Percentiles rank a stretch among this genome's conserved stretches.
These are phyloP conservation scores for Talaromyces sp. DNA, from an alignment of 2,329 filamentous ascomycete species.

Conservation along the genomic window DNA sequence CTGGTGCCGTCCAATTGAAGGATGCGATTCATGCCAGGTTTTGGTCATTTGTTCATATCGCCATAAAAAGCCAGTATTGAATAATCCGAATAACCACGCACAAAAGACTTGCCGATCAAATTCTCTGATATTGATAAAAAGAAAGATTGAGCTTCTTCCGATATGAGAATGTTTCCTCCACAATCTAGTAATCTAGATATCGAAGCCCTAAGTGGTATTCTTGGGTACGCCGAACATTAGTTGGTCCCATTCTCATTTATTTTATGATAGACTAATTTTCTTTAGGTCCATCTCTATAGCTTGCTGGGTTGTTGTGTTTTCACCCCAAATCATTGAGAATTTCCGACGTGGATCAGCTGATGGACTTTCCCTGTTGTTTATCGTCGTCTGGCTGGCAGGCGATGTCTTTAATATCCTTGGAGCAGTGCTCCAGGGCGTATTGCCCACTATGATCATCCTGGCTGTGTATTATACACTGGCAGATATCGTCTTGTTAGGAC, in stretches of 20 bases:
- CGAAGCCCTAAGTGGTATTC: constrained; percentile 87
- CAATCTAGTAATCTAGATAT: constrained; percentile 66
- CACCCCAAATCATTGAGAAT: constrained; percentile 93
- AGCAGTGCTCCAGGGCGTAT: constrained; percentile 82
- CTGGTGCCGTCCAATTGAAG: neutral
- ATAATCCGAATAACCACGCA: neutral
- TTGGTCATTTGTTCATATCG: neutral
- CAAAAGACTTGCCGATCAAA: neutral
- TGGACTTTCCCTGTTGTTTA: constrained; percentile 84
- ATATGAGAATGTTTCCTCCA: constrained; percentile 34
- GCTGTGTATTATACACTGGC: constrained; percentile 91
- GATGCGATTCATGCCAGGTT: neutral
- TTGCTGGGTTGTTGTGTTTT: constrained; percentile 97
- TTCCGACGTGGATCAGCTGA: constrained; percentile 82
- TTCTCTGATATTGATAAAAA: neutral
- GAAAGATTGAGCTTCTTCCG: neutral
- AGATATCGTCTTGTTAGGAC: constrained; percentile 79
- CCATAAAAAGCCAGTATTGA: neutral
- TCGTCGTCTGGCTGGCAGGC: constrained; percentile 86
- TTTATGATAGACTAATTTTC: neutral
- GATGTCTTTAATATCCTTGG: constrained; percentile 97
- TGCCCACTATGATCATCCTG: constrained; percentile 95
- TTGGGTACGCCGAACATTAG: constrained; percentile 56
- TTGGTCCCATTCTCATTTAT: no score
- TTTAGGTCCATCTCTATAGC: constrained; percentile 87